Evolutionary conservation across 2,329 filamentous ascomycete species (phyloP).

Genomic region (Penicillium verrucosum): DNA sequence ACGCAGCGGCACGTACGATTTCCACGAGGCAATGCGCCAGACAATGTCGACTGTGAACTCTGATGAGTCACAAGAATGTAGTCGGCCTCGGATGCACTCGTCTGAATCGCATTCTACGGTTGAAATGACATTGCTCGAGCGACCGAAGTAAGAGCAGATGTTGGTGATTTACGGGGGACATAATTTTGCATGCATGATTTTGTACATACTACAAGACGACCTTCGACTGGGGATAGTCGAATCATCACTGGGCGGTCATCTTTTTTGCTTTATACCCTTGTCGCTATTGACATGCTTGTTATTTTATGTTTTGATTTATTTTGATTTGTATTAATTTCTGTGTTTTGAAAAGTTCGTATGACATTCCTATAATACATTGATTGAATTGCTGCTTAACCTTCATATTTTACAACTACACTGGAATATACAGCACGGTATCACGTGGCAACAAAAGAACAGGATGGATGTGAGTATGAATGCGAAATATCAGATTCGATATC

Average conservation of each 20-base stretch:
- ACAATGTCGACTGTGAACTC: slow-evolving; percentile 10
- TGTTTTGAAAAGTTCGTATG: neutral
- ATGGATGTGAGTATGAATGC: neutral
- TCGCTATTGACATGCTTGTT: neutral
- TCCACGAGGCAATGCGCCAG: slow-evolving; percentile 17
- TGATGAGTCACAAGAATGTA: neutral
- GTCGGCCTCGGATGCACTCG: neutral
- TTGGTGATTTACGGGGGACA: neutral
- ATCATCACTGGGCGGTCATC: slow-evolving; percentile 1
- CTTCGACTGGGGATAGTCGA: neutral
- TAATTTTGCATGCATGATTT: neutral
- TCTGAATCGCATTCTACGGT: slow-evolving; percentile 8
- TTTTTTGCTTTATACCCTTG: slow-evolving; percentile 5
- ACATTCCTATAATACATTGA: neutral
- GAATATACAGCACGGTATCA: no score
- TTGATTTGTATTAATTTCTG: neutral
- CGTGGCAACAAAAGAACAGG: neutral
- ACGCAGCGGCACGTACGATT: slow-evolving; percentile 11
- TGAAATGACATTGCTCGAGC: slow-evolving; percentile 8
- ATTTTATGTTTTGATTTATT: neutral
- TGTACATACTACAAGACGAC: neutral
- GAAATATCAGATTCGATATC: neutral
- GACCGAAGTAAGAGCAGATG: neutral
- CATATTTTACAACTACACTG: neutral
- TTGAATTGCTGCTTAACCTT: neutral